Conservation (phyloP, 768 basidiomycete genomes). For the Lyophyllum decastes region DNA sequence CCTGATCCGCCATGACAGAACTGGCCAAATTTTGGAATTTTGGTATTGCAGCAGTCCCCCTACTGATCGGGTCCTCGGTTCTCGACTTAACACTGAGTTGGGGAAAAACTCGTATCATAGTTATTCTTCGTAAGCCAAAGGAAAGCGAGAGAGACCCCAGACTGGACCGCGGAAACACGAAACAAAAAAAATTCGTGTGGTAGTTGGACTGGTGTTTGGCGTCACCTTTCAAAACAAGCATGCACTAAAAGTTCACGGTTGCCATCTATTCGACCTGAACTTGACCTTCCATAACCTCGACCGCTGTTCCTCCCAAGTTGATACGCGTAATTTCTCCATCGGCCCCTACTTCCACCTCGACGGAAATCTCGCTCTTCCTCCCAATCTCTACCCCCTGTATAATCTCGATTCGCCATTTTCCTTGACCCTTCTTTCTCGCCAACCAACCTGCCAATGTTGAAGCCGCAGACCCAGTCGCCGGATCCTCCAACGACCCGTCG, state of each 20-base stretch:
- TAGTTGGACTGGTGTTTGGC: too few relatives aligned
- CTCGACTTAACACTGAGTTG: too few relatives aligned
- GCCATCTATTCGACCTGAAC: neutral
- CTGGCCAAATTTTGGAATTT: too few relatives aligned
- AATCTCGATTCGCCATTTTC: slow-evolving; percentile 36
- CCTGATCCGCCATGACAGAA: too few relatives aligned
- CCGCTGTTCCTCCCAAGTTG: slow-evolving; percentile 39
- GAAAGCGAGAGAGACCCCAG: too few relatives aligned
- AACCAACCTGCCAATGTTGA: slow-evolving; percentile 44
- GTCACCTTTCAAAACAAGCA: neutral
- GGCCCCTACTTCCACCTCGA: slow-evolving; percentile 33
- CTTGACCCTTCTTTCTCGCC: slow-evolving; percentile 34
- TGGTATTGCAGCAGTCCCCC: too few relatives aligned
- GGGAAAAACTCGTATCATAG: too few relatives aligned
- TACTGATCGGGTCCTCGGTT: too few relatives aligned
- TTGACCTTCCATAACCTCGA: slow-evolving; percentile 41
- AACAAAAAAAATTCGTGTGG: too few relatives aligned
- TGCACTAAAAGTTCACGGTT: neutral
- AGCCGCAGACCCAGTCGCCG: slow-evolving; percentile 48
- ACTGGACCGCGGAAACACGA: too few relatives aligned
- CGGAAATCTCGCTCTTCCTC: slow-evolving; percentile 40
- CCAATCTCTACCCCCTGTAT: slow-evolving; percentile 50
- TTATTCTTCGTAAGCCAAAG: too few relatives aligned
- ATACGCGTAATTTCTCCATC: slow-evolving; percentile 31
- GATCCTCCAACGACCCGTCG: slow-evolving; percentile 40